Evolutionary conservation across 306 rosid genomes (phyloP), one percentile per base, ranked within the genome.

Genomic region (Parietaria judaica): DNA sequence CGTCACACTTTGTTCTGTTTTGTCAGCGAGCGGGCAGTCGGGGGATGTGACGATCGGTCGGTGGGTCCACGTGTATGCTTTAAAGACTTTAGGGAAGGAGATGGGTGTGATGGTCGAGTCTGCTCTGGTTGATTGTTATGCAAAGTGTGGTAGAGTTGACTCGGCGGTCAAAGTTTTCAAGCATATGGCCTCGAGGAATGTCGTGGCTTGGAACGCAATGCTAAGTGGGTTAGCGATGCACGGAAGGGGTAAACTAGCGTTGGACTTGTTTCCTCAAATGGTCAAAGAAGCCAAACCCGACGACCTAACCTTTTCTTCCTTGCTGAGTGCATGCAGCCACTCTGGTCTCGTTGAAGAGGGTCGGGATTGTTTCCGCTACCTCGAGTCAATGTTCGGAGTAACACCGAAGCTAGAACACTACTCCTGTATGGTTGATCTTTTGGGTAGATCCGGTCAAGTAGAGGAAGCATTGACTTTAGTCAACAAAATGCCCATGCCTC

Each of bases 201-300:
- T 72, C 44, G 90, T 81, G 81, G 74, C 94, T 5, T 88, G 94
- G 90, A 88, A 85, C 68, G 90, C 90, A 34, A 65, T 88, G 86
- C 76, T 85, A 55, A 78, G 83, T 49, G 94, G 90, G 17, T 75
- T 88, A 61, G 88, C 94, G 3, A 81, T 85, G 90, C 88, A 83
- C 51, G 90, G 96, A 43, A 70, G 60, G 61, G 85, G 85, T 15
- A 74, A 78, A 57, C 60, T 23, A 54, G 75, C 66, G 16, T 64
- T 79, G 67, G 66, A 78, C 36, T 74, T 83, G 72, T 79, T 88
- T 63, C 74, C 71, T 75, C 51, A 9, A 53, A 79, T 83, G 96
- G 71, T 77, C 45, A 63, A 79, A 65, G 84, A 76, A 72, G 80
- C 65, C 58, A 81, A 63, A 64, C 90, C 96, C 3, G 94, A 88